Base-by-base conservation (phyloP, 371 early-diverging fungal species). In the Enteropsectra breve region DNA sequence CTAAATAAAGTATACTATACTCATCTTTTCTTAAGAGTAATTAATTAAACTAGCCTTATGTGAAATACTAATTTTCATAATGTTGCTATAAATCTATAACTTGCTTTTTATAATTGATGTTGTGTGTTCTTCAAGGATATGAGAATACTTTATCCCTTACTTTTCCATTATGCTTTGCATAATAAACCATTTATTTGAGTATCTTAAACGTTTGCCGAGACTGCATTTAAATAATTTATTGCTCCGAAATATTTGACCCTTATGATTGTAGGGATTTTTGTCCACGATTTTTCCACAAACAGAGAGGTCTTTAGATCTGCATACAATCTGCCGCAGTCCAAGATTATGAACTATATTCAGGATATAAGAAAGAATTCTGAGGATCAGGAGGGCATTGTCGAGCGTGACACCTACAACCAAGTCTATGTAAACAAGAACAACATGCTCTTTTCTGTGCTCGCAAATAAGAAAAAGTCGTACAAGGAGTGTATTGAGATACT, bases 231-330 rank as follows among this genome's bases (percentile, higher is more conserved):
- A n/a, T n/a, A n/a, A n/a, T n/a, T n/a, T n/a, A n/a, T n/a, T n/a
- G n/a, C n/a, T n/a, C n/a, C n/a, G n/a, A n/a, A n/a, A n/a, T 49
- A 21, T 54, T 49, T 29, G n/a, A 50, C 40, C 21, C 18, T 18
- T 28, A 73, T 73, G 73, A 68, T 73, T 64, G 28, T 73, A n/a
- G 55, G 68, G 6, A 33, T 64, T 30, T 61, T 66, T 61, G 70
- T 52, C 13, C 33, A 52, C 28, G 56, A 73, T 38, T 52, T 29
- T 37, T 28, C 13, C 28, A 62, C 46, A 15, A 46, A 56, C 8
- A 28, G 61, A 52, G 45, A 40, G 37, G 61, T 58, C 6, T 68
- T 53, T 24, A 38, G 73, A 21, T 50, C 59, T 32, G 38, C 48
- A 11, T 11, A 53, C 0, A 23, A 8, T 24, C 30, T 73, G 28